Evolutionary conservation across 805 yeast species (phyloP).

Genomic region (Ogataea neopini): DNA sequence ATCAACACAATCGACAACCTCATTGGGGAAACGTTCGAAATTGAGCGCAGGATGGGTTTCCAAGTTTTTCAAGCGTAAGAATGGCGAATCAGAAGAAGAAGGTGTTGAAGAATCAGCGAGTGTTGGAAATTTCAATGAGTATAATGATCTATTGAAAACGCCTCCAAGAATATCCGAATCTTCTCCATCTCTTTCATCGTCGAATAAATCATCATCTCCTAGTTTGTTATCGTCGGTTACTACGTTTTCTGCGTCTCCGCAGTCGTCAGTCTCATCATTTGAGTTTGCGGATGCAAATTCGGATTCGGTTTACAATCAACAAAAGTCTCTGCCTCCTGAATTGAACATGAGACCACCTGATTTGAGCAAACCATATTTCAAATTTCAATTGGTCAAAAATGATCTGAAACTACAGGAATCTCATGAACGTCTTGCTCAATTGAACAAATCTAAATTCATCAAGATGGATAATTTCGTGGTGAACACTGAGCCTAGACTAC

Average conservation of each 20-base stretch:
- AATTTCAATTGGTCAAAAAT: slow-evolving; percentile 30
- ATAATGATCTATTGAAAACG: slow-evolving; percentile 11
- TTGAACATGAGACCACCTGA: slow-evolving; percentile 35
- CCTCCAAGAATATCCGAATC: slow-evolving; percentile 22
- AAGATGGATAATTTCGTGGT: slow-evolving; percentile 1
- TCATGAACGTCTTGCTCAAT: slow-evolving; percentile 15
- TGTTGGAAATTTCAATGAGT: slow-evolving; percentile 2
- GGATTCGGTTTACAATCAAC: slow-evolving; percentile 14
- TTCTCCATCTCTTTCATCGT: slow-evolving; percentile 26
- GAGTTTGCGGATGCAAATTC: slow-evolving; percentile 18
- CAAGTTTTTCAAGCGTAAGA: slow-evolving; percentile 28
- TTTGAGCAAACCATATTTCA: slow-evolving; percentile 21
- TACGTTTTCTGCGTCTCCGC: slow-evolving; percentile 28
- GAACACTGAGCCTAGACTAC: slow-evolving; percentile 26
- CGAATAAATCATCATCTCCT: slow-evolving; percentile 34
- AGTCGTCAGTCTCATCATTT: slow-evolving; percentile 31
- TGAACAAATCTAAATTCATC: slow-evolving; percentile 19
- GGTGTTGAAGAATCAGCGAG: slow-evolving; percentile 2
- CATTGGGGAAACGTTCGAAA: slow-evolving; percentile 14
- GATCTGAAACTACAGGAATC: slow-evolving; percentile 25
- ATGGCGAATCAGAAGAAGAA: slow-evolving; percentile 6
- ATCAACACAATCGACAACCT: slow-evolving; percentile 6
- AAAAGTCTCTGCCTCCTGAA: slow-evolving; percentile 42
- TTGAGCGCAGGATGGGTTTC: slow-evolving; percentile 28
- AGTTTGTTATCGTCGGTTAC: slow-evolving; percentile 29